phyloP scores from a whole-genome alignment of 2,329 filamentous ascomycete species.

The Cucurbitaria berberidis region DNA sequence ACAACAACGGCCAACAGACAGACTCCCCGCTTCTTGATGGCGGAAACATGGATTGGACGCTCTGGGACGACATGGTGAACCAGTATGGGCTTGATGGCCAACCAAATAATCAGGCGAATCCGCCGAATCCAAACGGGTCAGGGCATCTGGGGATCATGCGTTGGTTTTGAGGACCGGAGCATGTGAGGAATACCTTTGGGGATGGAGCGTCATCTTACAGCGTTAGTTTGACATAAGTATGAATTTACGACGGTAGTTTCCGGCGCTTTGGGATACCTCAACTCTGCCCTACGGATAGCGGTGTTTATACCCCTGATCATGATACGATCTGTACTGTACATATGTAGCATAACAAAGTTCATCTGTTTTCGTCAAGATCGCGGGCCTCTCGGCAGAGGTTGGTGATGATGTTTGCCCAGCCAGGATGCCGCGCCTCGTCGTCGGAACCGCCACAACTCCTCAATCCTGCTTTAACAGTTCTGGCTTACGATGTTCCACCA shows the following conservation, averaged over 20 bases:
- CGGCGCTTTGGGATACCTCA: not conserved
- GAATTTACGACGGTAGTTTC: not conserved
- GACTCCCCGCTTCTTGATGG: slow-evolving; percentile 44
- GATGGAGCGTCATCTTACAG: not conserved
- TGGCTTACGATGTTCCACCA: not conserved
- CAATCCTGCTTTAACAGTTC: too few species aligned
- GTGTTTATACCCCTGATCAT: not conserved
- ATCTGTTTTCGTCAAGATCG: not conserved
- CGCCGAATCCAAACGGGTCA: slow-evolving; percentile 14
- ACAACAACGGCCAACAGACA: slow-evolving; percentile 13
- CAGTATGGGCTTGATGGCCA: slow-evolving; percentile 54
- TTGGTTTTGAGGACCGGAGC: slow-evolving; percentile 27
- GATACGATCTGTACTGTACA: not conserved
- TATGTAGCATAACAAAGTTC: not conserved
- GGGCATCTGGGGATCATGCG: slow-evolving; percentile 31
- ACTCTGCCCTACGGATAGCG: not conserved
- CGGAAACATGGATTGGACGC: slow-evolving; percentile 55
- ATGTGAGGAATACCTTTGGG: not conserved
- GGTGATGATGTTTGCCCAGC: not conserved
- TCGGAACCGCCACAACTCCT: not conserved
- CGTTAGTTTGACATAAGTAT: not conserved
- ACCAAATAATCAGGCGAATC: slow-evolving; percentile 9
- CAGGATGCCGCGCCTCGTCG: not conserved
- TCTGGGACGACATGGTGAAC: slow-evolving; percentile 56
- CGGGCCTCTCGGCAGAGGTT: too few species aligned